Conservation (phyloP, 2,329 filamentous ascomycete species). For the Lanzia echinophila region DNA sequence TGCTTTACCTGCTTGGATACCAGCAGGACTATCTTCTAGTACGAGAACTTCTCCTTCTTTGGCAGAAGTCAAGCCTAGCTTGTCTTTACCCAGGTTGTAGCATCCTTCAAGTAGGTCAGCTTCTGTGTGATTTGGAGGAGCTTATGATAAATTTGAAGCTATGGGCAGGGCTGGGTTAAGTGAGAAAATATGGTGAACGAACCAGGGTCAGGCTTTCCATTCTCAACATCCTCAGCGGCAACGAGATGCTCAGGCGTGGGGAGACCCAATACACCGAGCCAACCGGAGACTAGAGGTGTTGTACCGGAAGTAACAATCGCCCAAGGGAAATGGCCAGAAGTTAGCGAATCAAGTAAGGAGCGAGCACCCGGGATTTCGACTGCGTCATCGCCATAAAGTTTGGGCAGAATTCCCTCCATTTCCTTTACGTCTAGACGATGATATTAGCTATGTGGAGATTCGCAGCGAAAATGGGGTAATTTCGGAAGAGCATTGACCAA, state of each 20-base stretch:
- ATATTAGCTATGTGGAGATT: constrained; percentile 1
- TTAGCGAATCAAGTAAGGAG: constrained; percentile 59
- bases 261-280: constrained; percentile 61
- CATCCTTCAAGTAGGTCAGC: constrained; percentile 37
- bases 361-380: constrained; percentile 81
- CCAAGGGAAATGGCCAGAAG: constrained; percentile 54
- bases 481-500: neutral
- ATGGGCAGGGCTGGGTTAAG: neutral
- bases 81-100: constrained; percentile 61
- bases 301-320: constrained; percentile 80
- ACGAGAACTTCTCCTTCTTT: constrained; percentile 44
- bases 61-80: constrained; percentile 41
- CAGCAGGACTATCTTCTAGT: constrained; percentile 64
- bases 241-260: constrained; percentile 61
- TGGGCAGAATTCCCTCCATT: constrained; percentile 72
- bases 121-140: neutral
- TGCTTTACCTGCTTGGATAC: constrained; percentile 62
- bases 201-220: constrained; percentile 68
- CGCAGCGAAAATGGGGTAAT: neutral
- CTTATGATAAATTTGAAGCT: too few species aligned
- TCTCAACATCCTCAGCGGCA: constrained; percentile 66
- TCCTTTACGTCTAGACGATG: constrained; percentile 64
- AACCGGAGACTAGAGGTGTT: constrained; percentile 59
- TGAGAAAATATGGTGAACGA: neutral
- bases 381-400: constrained; percentile 69